Base-by-base conservation (phyloP, 345 rosid genomes). In the Clausena lansium region DNA sequence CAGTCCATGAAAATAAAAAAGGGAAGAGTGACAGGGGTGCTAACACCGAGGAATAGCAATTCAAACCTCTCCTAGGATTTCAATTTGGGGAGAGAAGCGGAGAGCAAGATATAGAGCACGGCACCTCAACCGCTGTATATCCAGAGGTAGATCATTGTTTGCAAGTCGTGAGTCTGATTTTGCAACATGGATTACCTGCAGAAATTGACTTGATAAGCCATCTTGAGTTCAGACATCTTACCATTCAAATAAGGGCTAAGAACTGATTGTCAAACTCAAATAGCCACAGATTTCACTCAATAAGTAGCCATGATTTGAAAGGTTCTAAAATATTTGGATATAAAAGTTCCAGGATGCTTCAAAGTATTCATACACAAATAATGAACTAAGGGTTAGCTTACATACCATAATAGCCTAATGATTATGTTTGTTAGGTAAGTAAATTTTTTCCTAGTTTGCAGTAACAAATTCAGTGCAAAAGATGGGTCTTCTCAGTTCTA, bases 91-190 rank as follows among this genome's bases (percentile, higher is more conserved):
- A 76, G 98, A 90, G 87, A 96, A 96, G 72, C 81, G 91, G 32
- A 96, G 94, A 66, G 91, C 91, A 24, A 83, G 78, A 81, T 92
- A 96, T 69, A 94, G 24, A n/a, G 91, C 88, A 68, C 99, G 99
- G 32, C 99, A 96, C 85, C 99, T 92, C 87, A 94, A 77, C 77
- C 93, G 89, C 83, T 94, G 98, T 78, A 91, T 77, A 83, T 94
- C 94, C 69, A 90, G 84, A 78, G 98, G 98, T 76, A 94, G 84
- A 82, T 92, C 91, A 77, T 87, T 96, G 87, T 94, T 96, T 72
- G 97, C 97, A 72, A 96, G 92, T 69, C 98, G 94, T 71, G 98
- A 96, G 87, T 96, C 99, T 59, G 98, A 96, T 79, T 96, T 94
- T 3, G 92, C 89, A 71, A 89, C 97, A 81, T 90, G 93, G 71